Base-by-base conservation (phyloP, 768 basidiomycete genomes). In the Termitomyces sp. region DNA sequence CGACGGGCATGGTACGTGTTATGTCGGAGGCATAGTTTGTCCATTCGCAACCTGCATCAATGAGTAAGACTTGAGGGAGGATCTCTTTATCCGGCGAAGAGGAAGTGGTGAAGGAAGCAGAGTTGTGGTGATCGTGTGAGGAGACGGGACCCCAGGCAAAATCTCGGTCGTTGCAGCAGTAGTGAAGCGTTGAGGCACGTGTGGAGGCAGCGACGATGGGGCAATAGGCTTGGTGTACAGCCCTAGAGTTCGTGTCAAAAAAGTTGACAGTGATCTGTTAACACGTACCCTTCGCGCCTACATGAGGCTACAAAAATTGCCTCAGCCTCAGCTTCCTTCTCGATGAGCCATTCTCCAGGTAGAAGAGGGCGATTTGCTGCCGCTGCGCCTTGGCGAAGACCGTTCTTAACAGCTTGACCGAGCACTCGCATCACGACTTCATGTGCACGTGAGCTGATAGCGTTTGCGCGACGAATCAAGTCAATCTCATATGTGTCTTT, bases 1-100 rank as follows among this genome's bases (percentile, higher is more conserved):
- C 96, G n/a, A 97, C 84, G 14, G 92, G 91, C 78, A 90, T 92
- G 0, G 90, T 92, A 9, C 91, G 86, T 1, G 91, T 87, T 61
- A 86, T 86, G 58, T 80, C 77, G 16, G 76, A 75, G 1, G 80
- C 74, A 48, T 78, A 77, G 62, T 72, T 71, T 53, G 69, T 63
- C 86, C 85, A 95, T 73, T 98, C 96, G 66, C 94, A 95, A 0
- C 95, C 94, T 0, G 96, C 96, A 64, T 98, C 96, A 61, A 96
- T 94, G 33, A 96, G 81, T 5, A 96, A 77, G 7, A 96, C 88
- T 68, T 90, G 85, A 0, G 87, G 86, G 33, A 73, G 62, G 50
- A 87, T 62, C 16, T 78, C 68, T 52, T 74, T 77, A 9, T 53
- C 22, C n/a, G 4, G 40, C 2, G 71, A 62, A 13, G 74, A 67